Percentiles rank a stretch among this genome's conserved stretches.
Evolutionary conservation across 306 rosid species (phyloP).

Genomic region (Astragalus membranaceus): DNA sequence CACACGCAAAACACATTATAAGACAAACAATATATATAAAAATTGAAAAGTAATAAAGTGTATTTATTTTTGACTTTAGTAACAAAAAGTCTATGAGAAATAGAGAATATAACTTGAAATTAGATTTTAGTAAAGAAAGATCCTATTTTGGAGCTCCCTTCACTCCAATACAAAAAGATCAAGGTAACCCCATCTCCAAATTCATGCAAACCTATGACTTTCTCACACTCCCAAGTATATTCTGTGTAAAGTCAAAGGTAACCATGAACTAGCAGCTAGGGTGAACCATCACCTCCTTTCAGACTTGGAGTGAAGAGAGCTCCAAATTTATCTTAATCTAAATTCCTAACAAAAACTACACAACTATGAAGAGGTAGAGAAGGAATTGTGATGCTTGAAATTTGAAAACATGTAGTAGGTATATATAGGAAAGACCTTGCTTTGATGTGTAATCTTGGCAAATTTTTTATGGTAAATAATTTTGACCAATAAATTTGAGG

Average conservation of each 20-base stretch:
- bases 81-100: neutral
- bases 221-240: neutral
- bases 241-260: slow-evolving; percentile 25
- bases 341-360: neutral
- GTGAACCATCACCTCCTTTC: slow-evolving; percentile 49
- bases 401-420: neutral
- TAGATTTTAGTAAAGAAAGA: neutral
- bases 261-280: slow-evolving; percentile 68
- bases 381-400: slow-evolving; percentile 16
- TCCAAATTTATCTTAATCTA: slow-evolving; percentile 4
- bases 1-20: neutral
- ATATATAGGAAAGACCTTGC: slow-evolving; percentile 19
- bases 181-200: slow-evolving; percentile 46
- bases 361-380: neutral
- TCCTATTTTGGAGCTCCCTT: slow-evolving; percentile 45
- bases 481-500: slow-evolving; percentile 13
- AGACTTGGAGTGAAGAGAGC: slow-evolving; percentile 51
- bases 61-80: no score
- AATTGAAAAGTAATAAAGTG: neutral
- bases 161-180: slow-evolving; percentile 69
- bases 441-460: neutral
- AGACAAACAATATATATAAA: neutral
- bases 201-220: slow-evolving; percentile 55
- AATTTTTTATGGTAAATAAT: neutral
- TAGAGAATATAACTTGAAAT: neutral